Evolutionary conservation across 345 rosid species (phyloP).

Genomic region (Gynandropsis gynandra): DNA sequence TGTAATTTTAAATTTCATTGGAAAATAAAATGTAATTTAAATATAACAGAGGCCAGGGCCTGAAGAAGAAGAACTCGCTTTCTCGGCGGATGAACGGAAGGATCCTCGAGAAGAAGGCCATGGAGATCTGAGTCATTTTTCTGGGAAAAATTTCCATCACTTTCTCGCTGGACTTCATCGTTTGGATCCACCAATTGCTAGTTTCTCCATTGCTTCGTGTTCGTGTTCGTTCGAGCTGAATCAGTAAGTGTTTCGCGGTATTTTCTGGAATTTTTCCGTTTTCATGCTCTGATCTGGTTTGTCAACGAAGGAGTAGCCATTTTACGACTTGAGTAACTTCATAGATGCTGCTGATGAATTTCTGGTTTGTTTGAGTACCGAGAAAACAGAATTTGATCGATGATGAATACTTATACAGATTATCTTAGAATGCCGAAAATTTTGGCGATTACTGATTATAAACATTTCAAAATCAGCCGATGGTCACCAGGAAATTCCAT

Average conservation of each 20-base stretch:
- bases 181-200: constrained; percentile 11
- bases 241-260: constrained; percentile 6
- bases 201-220: constrained; percentile 13
- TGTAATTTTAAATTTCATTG: too few species aligned
- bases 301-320: not conserved
- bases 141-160: not conserved
- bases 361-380: too few species aligned
- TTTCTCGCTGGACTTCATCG: constrained; percentile 6
- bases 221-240: constrained; percentile 6
- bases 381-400: too few species aligned
- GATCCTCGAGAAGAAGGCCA: constrained; percentile 1
- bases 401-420: too few species aligned
- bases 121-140: constrained; percentile 21
- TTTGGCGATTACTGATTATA: too few species aligned
- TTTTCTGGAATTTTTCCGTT: constrained; percentile 2
- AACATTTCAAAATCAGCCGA: too few species aligned
- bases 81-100: too few species aligned
- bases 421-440: too few species aligned
- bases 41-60: too few species aligned
- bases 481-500: too few species aligned
- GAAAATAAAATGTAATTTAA: too few species aligned
- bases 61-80: constrained; percentile 10
- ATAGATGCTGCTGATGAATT: too few species aligned
- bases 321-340: not conserved
- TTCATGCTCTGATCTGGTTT: not conserved